Evolutionary conservation across 352 stramenopile genomes (phyloP), one percentile per base, ranked within the genome.

Genomic region (Globisporangium ultimum): DNA sequence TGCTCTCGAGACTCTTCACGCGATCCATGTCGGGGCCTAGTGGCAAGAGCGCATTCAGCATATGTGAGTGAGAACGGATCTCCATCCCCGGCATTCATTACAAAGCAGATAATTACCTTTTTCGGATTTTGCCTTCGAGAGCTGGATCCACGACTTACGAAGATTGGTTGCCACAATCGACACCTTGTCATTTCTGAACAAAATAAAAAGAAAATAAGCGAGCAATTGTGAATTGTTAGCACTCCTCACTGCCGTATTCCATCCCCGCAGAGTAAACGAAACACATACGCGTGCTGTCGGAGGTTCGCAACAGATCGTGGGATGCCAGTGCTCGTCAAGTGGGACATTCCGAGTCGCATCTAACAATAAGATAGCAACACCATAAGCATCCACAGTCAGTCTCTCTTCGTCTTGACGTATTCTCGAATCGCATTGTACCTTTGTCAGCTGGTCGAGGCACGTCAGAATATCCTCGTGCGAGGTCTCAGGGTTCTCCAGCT

Each of bases 261-360:
- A 5, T 32, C n/a, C 24, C 7, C 28, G 12, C 38, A 49, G 2
- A 15, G 3, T 10, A 14, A 11, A 53, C 18, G 24, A 2, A 58
- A 21, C 7, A 63, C 77, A 60, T 88, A 91, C 84, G 71, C 76
- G 49, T 94, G 80, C 53, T 91, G 76, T 11, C 84, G 80, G 46
- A 94, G 68, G 9, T 78, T 76, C 15, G 82, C 80, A 15, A 94
- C 84, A 6, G 64, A 61, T 11, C 74, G 76, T 15, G 78, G 59
- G 45, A 94, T 92, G 53, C 73, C 73, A 15, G 80, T 92, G 52
- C 80, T 78, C 69, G 81, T 87, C 41, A 94, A 48, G 51, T 89
- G 68, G 12, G 75, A 69, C 22, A 90, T 80, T 43, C 78, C 70
- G 55, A 92, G 45, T 0, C 67, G 66, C 75, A 87, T 86, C 79